Evolutionary conservation across 2,329 filamentous ascomycete species (phyloP), one percentile per base, ranked within the genome.

Genomic region (Trichoderma polysporum): DNA sequence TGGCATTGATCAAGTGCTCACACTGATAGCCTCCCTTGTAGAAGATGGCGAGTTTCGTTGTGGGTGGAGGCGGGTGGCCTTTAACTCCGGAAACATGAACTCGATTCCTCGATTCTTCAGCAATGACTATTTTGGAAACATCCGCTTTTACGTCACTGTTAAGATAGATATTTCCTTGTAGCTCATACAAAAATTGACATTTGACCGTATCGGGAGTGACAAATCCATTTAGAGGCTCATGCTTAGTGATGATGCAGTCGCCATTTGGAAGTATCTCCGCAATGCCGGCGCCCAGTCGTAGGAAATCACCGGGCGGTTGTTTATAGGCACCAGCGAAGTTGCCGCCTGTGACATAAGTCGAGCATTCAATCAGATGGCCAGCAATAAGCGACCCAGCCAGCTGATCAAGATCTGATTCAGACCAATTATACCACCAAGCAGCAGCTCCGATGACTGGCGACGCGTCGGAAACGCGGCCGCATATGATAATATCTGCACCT

Each of bases 381-480:
- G 81, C 81, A 27, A 85, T 75, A 0, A 85, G 67, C 0, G 80
- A 74, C 0, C 81, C 79, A 1, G 83, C 83, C 8, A 86, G 79
- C 29, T 76, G 69, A 68, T 86, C 79, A 63, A 81, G 84, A 47
- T 81, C 77, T 0, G 74, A 76, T 33, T 79, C 77, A 0, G 66
- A 63, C 84, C 84, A 86, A 1, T 76, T 74, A 69, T 85, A 78
- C 83, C 84, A 86, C 71, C 78, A 85, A 76, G 81, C 82, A 0
- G 84, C 83, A 0, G 82, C 82, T 0, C 80, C 84, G 31, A 86
- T 85, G 2, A 85, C 83, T 0, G 81, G 81, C 8, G 77, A 79
- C 0, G 81, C 81, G 70, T 82, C 81, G 0, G 80, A 78, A 1
- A 80, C 79, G 39, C 81, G 76, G 2, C 80, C 80, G 58, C 79